These are phyloP conservation scores for Coffea canephora DNA, from an alignment of 257 asterid genomes.

Conservation along the genomic window DNA sequence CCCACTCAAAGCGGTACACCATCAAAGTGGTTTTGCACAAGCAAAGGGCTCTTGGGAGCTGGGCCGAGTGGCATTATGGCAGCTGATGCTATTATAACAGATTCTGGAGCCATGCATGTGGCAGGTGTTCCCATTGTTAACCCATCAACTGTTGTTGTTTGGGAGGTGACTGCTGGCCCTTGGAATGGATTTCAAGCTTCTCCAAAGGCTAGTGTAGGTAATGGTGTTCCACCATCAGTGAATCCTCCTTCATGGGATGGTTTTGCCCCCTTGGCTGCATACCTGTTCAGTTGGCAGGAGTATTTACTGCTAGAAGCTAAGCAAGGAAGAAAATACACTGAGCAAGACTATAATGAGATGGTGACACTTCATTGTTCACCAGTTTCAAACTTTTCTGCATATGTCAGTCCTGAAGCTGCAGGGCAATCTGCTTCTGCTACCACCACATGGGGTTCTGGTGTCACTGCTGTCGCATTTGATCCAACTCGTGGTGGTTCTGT, in stretches of 20 bases:
- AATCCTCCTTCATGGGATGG: slow-evolving; percentile 99
- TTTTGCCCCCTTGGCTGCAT: slow-evolving; percentile 91
- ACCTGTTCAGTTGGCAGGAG: slow-evolving; percentile 97
- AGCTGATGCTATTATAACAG: slow-evolving; percentile 97
- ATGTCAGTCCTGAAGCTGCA: slow-evolving; percentile 99
- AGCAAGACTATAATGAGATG: slow-evolving; percentile 70
- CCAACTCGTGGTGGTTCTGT: slow-evolving; percentile 99
- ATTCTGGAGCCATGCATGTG: slow-evolving; percentile 96
- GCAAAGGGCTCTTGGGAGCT: slow-evolving; percentile 98
- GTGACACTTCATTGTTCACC: slow-evolving; percentile 94
- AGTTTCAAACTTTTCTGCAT: slow-evolving; percentile 97
- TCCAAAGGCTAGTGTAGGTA: slow-evolving; percentile 66
- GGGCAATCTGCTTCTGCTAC: slow-evolving; percentile 87
- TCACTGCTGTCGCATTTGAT: slow-evolving; percentile 98
- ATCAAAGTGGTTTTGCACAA: slow-evolving; percentile 94
- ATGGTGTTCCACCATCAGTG: slow-evolving; percentile 78
- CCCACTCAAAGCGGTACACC: slow-evolving; percentile 63
- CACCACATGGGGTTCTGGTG: slow-evolving; percentile 99
- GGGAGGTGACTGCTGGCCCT: slow-evolving; percentile 99
- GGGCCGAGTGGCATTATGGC: slow-evolving; percentile 99
- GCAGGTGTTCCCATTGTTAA: slow-evolving; percentile 99
- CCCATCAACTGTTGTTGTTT: slow-evolving; percentile 97
- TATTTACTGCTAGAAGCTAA: slow-evolving; percentile 74
- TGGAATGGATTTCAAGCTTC: slow-evolving; percentile 94
- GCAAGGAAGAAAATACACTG: slow-evolving; percentile 67